Base-by-base conservation (phyloP, 495 filamentous ascomycete species). In the Xylaria cubensis region DNA sequence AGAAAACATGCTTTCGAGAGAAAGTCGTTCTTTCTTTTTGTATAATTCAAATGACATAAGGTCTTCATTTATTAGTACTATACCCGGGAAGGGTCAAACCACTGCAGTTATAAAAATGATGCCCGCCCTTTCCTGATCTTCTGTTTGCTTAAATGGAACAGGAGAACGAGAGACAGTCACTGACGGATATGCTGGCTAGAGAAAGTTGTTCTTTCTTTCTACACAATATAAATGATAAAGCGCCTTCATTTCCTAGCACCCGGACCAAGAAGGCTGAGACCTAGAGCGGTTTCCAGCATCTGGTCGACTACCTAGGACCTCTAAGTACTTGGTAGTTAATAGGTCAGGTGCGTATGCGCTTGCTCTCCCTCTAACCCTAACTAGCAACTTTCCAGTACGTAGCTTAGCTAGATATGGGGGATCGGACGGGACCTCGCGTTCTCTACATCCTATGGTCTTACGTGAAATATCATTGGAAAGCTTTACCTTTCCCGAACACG, bases 81-180 rank as follows among this genome's bases (percentile, higher is more conserved):
- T 46, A 41, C 39, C 39, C 4, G 42, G 42, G 42, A 46, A 46
- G 42, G 10, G 15, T 46, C 42, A 46, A 46, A 46, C 42, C 42
- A 46, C 42, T 46, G 12, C 42, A 17, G 8, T 46, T 46, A 51
- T 51, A 7, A 51, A 51, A 21, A 51, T 51, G 48, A 51, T 51
- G 48, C 48, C 48, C 48, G 48, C 48, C 48, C n/a, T 51, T 51
- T 51, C n/a, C 48, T 51, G n/a, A 51, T 6, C 48, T 51, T 51
- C 48, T 51, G 48, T 51, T 51, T 17, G 17, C 44, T 48, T 48
- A 48, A 48, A 48, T 48, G 44, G 17, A 48, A 48, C 17, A 48
- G 44, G 44, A 48, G 44, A 48, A 48, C 15, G 48, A 51, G n/a
- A 51, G n/a, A 51, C 48, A 51, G n/a, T 24, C n/a, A 51, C 48